Evolutionary conservation across 371 early-diverging fungal genomes (phyloP), one percentile per base, ranked within the genome.

Genomic region (Zancudomyces culisetae): DNA sequence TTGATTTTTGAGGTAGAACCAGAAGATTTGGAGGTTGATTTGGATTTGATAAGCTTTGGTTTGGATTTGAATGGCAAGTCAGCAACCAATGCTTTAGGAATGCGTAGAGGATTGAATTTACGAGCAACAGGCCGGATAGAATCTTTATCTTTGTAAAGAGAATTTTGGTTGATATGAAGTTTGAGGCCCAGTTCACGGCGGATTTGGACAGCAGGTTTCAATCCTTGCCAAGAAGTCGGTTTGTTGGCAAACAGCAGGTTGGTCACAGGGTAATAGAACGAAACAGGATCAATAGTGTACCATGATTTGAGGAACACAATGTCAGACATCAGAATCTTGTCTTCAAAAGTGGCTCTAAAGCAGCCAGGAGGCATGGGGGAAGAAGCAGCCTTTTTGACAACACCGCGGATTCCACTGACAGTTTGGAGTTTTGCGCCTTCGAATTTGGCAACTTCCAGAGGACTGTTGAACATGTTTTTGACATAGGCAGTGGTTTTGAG

Each of bases 291-390:
- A 49, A 95, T 79, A 19, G 92, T 88, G 64, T 90, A 87, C 92
- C 97, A 98, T 4, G 98, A 93, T 45, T 93, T 75, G 60, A 98
- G 70, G 68, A 97, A 95, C 20, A 98, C 85, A 70, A 98, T 96
- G 67, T 99, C 99, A 64, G 85, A 84, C 83, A 85, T 85, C 61
- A 91, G 63, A 27, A 99, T 74, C 69, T 87, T 85, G 69, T 98
- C 99, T 71, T 99, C 99, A 72, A 99, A 99, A 2, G 96, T 90
- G 8, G 98, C 98, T 60, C 99, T 83, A 83, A 92, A 98, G 28
- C 74, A 73, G n/a, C 99, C 99, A n/a, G n/a, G n/a, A n/a, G n/a
- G n/a, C 27, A 82, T 82, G 1, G 83, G 85, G 61, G 85, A 87
- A 60, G 77, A 58, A 12, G 82, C 53, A 2, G 82, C 77, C 69